Evolutionary conservation across 2,329 filamentous ascomycete genomes (phyloP).

Genomic region (Ceratocystis smalleyi): DNA sequence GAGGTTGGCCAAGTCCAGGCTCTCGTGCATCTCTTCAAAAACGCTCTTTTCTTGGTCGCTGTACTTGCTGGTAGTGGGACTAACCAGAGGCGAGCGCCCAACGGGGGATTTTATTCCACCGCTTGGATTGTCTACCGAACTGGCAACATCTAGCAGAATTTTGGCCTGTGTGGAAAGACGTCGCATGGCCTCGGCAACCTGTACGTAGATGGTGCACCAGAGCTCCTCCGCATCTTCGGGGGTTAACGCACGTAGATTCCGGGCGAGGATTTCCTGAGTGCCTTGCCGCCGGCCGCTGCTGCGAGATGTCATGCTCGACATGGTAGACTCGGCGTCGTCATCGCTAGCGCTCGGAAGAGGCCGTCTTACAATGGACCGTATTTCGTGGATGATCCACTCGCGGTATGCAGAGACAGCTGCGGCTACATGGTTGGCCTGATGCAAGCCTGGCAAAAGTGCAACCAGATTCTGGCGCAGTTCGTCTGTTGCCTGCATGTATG

Average conservation of each 20-base stretch:
- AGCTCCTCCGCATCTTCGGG: slow-evolving; percentile 72
- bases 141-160: slow-evolving; percentile 84
- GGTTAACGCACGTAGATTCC: slow-evolving; percentile 74
- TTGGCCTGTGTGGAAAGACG: slow-evolving; percentile 84
- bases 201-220: slow-evolving; percentile 67
- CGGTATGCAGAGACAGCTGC: slow-evolving; percentile 73
- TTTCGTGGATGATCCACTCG: slow-evolving; percentile 69
- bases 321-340: slow-evolving; percentile 80
- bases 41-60: slow-evolving; percentile 30
- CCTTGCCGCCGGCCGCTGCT: slow-evolving; percentile 7
- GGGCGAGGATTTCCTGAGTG: slow-evolving; percentile 73
- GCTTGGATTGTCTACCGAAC: slow-evolving; percentile 37
- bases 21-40: slow-evolving; percentile 62
- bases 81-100: slow-evolving; percentile 37
- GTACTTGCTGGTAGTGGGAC: slow-evolving; percentile 29
- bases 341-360: slow-evolving; percentile 86
- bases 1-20: slow-evolving; percentile 61
- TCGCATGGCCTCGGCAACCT: slow-evolving; percentile 72
- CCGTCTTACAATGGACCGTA: slow-evolving; percentile 68
- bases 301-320: slow-evolving; percentile 56
- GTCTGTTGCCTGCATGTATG: slow-evolving; percentile 61
- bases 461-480: slow-evolving; percentile 55
- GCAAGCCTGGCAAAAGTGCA: slow-evolving; percentile 60
- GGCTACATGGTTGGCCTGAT: slow-evolving; percentile 62
- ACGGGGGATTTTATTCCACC: slow-evolving; percentile 32